A percentile compares a stretch with the other conserved stretches of the same genome.
Evolutionary conservation across 1,139 yeast genomes (phyloP).

Genomic region (Candida sp.): DNA sequence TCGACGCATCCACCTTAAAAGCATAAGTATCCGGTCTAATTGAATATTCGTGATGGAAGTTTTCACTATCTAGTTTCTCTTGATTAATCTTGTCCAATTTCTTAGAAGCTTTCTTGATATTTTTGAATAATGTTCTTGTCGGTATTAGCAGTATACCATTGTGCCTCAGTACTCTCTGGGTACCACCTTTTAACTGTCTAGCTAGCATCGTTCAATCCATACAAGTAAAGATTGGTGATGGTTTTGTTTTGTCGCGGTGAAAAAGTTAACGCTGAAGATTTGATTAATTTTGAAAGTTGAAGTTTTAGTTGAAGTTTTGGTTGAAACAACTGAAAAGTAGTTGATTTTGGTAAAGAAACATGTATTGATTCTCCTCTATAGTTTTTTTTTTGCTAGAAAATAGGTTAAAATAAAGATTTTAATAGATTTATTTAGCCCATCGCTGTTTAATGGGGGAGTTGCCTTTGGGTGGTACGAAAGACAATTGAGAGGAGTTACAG

Average conservation of each 20-base stretch:
- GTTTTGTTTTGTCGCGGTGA: neutral
- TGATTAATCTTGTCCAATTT: slow-evolving; percentile 2
- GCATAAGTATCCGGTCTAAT: slow-evolving; percentile 48
- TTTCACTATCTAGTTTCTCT: slow-evolving; percentile 9
- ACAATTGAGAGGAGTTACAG: too few relatives aligned
- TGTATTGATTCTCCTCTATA: too few relatives aligned
- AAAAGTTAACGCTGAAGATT: neutral
- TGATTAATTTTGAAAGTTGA: too few relatives aligned
- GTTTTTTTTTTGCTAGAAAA: too few relatives aligned
- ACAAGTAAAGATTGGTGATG: neutral
- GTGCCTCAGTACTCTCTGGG: neutral
- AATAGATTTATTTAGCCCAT: too few relatives aligned
- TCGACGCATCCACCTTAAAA: slow-evolving; percentile 35
- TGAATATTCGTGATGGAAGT: slow-evolving; percentile 43
- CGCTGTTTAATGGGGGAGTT: too few relatives aligned
- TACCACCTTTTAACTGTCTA: neutral
- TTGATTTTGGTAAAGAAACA: too few relatives aligned
- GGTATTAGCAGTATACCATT: neutral
- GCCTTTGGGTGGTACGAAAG: too few relatives aligned
- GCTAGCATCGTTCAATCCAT: neutral
- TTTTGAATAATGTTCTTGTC: neutral
- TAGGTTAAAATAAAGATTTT: too few relatives aligned
- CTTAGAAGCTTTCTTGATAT: slow-evolving; percentile 2
- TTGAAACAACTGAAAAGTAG: too few relatives aligned
- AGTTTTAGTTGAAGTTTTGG: too few relatives aligned